These are phyloP conservation scores for Epichloe hybrida DNA, from an alignment of 2,329 filamentous ascomycete genomes.

Conservation along the genomic window DNA sequence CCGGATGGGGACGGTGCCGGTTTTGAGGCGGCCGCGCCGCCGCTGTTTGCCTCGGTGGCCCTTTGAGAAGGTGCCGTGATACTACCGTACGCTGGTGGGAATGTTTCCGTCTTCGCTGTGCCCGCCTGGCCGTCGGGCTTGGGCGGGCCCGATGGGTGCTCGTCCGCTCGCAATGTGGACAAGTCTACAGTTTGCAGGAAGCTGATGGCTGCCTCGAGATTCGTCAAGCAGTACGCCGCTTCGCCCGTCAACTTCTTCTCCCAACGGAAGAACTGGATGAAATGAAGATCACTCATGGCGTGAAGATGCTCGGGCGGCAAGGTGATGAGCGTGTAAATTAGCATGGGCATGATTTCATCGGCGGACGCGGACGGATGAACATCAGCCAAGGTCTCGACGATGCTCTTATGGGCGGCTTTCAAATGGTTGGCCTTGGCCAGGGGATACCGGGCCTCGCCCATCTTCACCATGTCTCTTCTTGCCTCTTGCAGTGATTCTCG, in stretches of 20 bases:
- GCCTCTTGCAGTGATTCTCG: conserved; percentile 59
- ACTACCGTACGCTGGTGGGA: conserved; percentile 39
- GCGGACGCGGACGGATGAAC: conserved; percentile 73
- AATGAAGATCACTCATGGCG: conserved; percentile 86
- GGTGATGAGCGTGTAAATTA: conserved; percentile 93
- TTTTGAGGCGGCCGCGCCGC: conserved; percentile 22
- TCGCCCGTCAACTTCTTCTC: conserved; percentile 81
- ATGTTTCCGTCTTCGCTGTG: conserved; percentile 38
- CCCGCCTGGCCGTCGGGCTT: conserved; percentile 39
- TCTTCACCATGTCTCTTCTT: conserved; percentile 53
- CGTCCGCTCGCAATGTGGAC: conserved; percentile 72
- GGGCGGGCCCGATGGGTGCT: conserved; percentile 52
- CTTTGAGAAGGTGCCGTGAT: conserved; percentile 21
- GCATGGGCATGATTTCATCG: conserved; percentile 90
- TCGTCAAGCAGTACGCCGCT: conserved; percentile 90
- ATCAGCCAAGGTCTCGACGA: conserved; percentile 69
- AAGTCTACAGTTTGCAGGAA: conserved; percentile 94
- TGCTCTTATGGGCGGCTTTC: conserved; percentile 80
- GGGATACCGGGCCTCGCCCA: conserved; percentile 80
- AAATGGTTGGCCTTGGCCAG: conserved; percentile 83
- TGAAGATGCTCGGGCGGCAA: conserved; percentile 74
- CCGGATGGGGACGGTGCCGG: conserved; percentile 24
- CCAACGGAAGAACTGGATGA: conserved; percentile 84
- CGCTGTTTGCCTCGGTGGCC: conserved; percentile 18
- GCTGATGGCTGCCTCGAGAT: conserved; percentile 84